These are phyloP conservation scores for Botrytis elliptica DNA, from an alignment of 2,329 filamentous ascomycete species.

Conservation along the genomic window DNA sequence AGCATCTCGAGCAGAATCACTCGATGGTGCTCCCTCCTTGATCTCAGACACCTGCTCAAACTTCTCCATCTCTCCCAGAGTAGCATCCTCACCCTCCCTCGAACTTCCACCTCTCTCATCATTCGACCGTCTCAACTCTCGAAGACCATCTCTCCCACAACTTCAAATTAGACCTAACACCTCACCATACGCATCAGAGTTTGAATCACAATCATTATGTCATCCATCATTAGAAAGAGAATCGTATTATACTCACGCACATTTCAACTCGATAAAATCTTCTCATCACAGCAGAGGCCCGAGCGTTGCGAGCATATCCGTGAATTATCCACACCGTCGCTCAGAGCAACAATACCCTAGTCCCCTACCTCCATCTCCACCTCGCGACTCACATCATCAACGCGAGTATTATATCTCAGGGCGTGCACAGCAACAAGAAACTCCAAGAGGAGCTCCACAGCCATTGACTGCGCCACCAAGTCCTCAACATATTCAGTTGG, in stretches of 20 bases:
- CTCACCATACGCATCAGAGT: constrained; percentile 2
- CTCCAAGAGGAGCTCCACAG: constrained; percentile 24
- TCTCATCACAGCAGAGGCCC: constrained; percentile 30
- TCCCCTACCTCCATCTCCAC: constrained; percentile 24
- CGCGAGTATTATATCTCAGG: constrained; percentile 23
- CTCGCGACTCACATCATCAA: constrained; percentile 16
- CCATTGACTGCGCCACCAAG: constrained; percentile 36
- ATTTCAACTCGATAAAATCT: constrained; percentile 9
- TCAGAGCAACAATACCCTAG: constrained; percentile 22
- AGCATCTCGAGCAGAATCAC: constrained; percentile 54
- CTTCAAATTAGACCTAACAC: constrained; percentile 31
- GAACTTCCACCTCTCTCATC: constrained; percentile 37
- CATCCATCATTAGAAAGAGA: constrained; percentile 27
- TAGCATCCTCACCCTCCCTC: constrained; percentile 35
- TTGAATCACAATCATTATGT: constrained; percentile 13
- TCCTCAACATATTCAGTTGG: constrained; percentile 33
- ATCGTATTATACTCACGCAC: constrained; percentile 23
- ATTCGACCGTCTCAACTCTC: constrained; percentile 25
- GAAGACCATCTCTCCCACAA: constrained; percentile 37
- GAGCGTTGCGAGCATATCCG: constrained; percentile 19
- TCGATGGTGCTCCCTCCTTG: constrained; percentile 64
- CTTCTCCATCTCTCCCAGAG: constrained; percentile 57
- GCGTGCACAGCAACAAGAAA: constrained; percentile 28
- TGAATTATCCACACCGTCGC: constrained; percentile 12
- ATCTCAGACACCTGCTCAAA: constrained; percentile 67